Evolutionary conservation across 495 filamentous ascomycete genomes (phyloP), one percentile per base, ranked within the genome.

Genomic region (Articulospora tetracladia): DNA sequence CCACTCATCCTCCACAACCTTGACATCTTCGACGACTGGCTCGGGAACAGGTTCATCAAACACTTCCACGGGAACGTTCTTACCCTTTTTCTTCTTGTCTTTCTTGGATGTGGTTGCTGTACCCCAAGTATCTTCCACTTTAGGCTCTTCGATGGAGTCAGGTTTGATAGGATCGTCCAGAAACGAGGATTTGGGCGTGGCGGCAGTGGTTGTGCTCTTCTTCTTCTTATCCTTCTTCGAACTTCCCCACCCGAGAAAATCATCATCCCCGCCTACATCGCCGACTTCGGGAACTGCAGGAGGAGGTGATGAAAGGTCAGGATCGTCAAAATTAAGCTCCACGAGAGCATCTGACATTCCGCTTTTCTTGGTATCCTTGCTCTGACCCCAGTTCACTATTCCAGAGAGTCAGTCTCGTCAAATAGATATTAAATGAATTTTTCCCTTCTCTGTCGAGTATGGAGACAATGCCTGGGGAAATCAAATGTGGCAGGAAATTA

Each of bases 111-210:
- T 23, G 24, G 66, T 68, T 27, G 67, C 55, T 2, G 62, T 34
- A 17, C 66, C 74, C 76, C 73, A 77, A n/a, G 65, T 62, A 55
- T 79, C 75, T 23, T 77, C 73, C 6, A 66, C 60, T 34, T 71
- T 73, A 19, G 74, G 76, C 55, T 80, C 76, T 57, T 79, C 76
- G 52, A 76, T 74, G 7, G 68, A 66, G 58, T 78, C 78, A 8
- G 73, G 74, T 62, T 76, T 77, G 49, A 75, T 65, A 2, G 57
- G 61, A 48, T 68, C 66, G 22, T 61, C 47, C 49, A 65, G 65
- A n/a, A 68, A 61, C 22, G 58, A 65, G n/a, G 58, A 50, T 34
- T 23, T 30, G 17, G 60, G 53, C 15, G 55, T 39, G 13, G 60
- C 59, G 15, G 41, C 28, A 28, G 53, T 6, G 1, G 49, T 25